A percentile compares a stretch with the other conserved stretches of the same genome.
Evolutionary conservation across 306 rosid species (phyloP).

Genomic region (Dryas alaskensis): DNA sequence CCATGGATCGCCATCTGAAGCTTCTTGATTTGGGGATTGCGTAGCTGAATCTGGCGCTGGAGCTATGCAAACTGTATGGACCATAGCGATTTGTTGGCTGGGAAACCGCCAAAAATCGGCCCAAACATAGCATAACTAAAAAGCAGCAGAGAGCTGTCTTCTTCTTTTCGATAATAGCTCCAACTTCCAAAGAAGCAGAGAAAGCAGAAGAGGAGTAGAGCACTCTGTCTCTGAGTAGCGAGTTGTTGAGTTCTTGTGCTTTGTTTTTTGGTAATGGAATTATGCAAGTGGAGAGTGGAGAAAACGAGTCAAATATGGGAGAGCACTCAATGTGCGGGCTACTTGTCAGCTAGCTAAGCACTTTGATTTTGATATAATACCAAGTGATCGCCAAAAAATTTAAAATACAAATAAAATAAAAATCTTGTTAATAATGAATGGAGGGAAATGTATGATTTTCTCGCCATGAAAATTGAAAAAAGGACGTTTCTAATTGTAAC

Average conservation of each 20-base stretch:
- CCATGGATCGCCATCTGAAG: slow-evolving; percentile 42
- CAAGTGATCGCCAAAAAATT: not conserved
- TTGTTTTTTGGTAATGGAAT: not conserved
- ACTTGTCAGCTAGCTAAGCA: slow-evolving; percentile 3
- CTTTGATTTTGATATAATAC: not conserved
- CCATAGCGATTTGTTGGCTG: slow-evolving; percentile 33
- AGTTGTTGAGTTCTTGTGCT: not conserved
- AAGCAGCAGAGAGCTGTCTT: no score
- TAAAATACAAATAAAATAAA: not conserved
- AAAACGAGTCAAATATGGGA: not conserved
- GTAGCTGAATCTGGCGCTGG: slow-evolving; percentile 26
- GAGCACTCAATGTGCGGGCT: not conserved
- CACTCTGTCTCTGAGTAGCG: not conserved
- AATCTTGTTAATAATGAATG: not conserved
- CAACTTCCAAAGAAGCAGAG: no score
- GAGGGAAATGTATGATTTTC: slow-evolving; percentile 2
- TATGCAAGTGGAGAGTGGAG: not conserved
- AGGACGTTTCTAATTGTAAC: no score
- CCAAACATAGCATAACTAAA: slow-evolving; percentile 24
- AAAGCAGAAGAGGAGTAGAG: not conserved
- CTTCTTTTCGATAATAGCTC: no score
- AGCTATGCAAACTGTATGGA: slow-evolving; percentile 18
- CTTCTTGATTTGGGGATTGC: not conserved
- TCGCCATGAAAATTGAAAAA: not conserved
- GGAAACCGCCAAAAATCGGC: slow-evolving; percentile 40